Conservation (phyloP, 805 yeast genomes). For the Saturnispora diversa region DNA sequence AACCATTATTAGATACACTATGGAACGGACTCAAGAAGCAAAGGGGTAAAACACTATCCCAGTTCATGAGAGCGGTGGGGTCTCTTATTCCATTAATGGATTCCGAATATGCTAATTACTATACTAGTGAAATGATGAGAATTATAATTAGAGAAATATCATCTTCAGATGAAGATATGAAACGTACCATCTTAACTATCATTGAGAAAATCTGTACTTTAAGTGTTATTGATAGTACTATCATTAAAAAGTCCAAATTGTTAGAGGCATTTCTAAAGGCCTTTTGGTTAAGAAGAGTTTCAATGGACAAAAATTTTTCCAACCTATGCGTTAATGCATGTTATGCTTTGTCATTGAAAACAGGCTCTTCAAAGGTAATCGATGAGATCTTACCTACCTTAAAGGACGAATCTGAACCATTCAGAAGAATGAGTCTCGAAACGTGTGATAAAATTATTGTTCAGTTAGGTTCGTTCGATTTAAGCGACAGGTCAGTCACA, state of each 20-base stretch:
- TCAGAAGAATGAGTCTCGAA: conserved; percentile 70
- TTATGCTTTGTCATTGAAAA: conserved; percentile 52
- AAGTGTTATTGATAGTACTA: conserved; percentile 45
- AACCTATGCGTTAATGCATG: conserved; percentile 68
- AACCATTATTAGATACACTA: conserved; percentile 58
- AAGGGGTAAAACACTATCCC: conserved; percentile 69
- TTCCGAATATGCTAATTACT: conserved; percentile 69
- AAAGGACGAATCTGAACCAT: conserved; percentile 77
- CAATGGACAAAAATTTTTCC: conserved; percentile 53
- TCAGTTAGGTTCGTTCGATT: conserved; percentile 46
- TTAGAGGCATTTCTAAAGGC: conserved; percentile 53
- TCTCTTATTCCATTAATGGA: conserved; percentile 80
- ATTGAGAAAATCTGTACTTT: conserved; percentile 59
- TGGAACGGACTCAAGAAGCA: conserved; percentile 75
- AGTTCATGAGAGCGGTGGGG: conserved; percentile 72
- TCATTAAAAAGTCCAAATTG: conserved; percentile 41
- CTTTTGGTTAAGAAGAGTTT: conserved; percentile 81
- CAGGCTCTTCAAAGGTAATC: conserved; percentile 56
- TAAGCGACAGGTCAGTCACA: conserved; percentile 52
- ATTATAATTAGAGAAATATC: conserved; percentile 63
- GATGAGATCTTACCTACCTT: conserved; percentile 49
- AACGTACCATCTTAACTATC: conserved; percentile 58
- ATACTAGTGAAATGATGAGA: conserved; percentile 64
- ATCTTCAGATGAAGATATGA: conserved; percentile 86
- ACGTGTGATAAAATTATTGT: conserved; percentile 51